Base-by-base conservation (phyloP, 2,329 filamentous ascomycete species). In the Taxawa tesnikishii region DNA sequence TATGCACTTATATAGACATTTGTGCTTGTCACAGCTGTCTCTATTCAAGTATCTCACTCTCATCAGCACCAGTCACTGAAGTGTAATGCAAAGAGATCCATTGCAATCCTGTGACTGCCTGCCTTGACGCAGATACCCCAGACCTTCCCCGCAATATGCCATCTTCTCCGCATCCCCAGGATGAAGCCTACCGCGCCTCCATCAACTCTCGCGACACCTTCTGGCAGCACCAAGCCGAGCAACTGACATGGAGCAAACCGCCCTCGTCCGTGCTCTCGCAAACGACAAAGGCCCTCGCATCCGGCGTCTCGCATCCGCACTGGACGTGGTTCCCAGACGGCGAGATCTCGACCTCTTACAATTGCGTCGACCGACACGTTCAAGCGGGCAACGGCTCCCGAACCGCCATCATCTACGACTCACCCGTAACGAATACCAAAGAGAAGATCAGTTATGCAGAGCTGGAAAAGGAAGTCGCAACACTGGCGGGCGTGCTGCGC, bases 291-390 rank as follows among this genome's bases (percentile, higher is more conserved):
- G 72, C 63, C 6, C 62, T 90, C 4, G 56, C 64, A 32, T 70
- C 60, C 41, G 76, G 75, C 34, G 58, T 65, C n/a, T 62, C 64
- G 11, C 77, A 93, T 50, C 68, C 74, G 26, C 75, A 80, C 49
- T 94, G 87, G 85, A 72, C 75, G 40, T 96, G 88, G 88, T 94
- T 93, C 45, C 73, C 82, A 0, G 83, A 75, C 40, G 88, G 87
- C 40, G 76, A 90, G 60, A 82, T 96, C 44, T 90, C 81, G 24
- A 94, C 84, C 0, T 84, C 81, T 44, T 93, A 84, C 63, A 96
- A 94, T 54, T 92, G 84, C 51, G 63, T 94, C 10, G 85, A 94
- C 56, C 70, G 87, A 10, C 87, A 94, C 57, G 84, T 94, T n/a
- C 60, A 71, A 21, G 73, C 72, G 5, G 83, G 87, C n/a, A 65